Evolutionary conservation across 1,284 basidiomycete genomes (phyloP).

Genomic region (Prillingera fragicola): DNA sequence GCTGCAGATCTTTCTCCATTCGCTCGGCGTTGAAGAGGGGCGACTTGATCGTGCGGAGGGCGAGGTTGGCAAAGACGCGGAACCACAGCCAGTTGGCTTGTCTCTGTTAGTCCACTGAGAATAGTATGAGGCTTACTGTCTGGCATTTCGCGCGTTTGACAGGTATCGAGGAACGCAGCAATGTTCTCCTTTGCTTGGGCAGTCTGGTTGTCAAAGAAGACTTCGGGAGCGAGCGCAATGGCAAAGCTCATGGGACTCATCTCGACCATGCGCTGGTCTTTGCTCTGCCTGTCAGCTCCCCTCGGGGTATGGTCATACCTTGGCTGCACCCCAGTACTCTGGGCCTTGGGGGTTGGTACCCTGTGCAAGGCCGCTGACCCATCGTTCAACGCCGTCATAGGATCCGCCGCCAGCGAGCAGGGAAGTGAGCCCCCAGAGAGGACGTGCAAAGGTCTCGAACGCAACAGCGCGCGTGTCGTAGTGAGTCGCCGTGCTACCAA

Average conservation of each 20-base stretch:
- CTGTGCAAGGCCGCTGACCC: conserved; percentile 61
- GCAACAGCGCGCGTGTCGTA: conserved; percentile 68
- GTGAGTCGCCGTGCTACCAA: conserved; percentile 67
- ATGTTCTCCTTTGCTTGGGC: conserved; percentile 56
- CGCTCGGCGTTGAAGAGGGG: conserved; percentile 56
- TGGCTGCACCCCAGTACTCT: conserved; percentile 71
- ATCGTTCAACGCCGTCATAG: conserved; percentile 56
- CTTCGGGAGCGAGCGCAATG: conserved; percentile 60
- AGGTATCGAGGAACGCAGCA: conserved; percentile 63
- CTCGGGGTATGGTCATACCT: no score
- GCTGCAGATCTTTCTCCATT: conserved; percentile 68
- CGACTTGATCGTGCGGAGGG: conserved; percentile 60
- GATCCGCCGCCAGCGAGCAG: conserved; percentile 59
- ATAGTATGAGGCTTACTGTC: conserved; percentile 38
- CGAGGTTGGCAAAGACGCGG: conserved; percentile 71
- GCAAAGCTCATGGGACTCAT: conserved; percentile 70
- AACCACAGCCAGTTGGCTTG: conserved; percentile 76
- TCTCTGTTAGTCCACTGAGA: conserved; percentile 1
- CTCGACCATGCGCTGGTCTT: conserved; percentile 76
- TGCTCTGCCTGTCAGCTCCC: no score
- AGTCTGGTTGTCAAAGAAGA: conserved; percentile 56
- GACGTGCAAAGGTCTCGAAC: conserved; percentile 68
- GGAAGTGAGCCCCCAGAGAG: conserved; percentile 67
- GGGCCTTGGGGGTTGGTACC: conserved; percentile 60
- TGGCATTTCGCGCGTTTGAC: conserved; percentile 62